Conservation (phyloP, 2,329 filamentous ascomycete species). For the Aspergillus glaucus region DNA sequence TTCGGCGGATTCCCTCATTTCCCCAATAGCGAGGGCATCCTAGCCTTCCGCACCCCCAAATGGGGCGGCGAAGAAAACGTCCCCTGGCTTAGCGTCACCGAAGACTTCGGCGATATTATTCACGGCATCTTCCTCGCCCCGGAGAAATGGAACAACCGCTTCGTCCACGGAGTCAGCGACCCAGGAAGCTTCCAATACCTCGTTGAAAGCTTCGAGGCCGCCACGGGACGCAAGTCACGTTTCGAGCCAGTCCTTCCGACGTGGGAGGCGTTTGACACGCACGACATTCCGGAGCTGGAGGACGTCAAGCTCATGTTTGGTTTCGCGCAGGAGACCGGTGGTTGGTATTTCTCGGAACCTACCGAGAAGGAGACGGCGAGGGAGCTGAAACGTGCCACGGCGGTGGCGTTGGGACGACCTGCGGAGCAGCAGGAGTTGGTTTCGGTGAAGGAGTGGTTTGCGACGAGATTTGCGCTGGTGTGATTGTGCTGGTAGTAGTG, state of each 20-base stretch:
- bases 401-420: neutral
- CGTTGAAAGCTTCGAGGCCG: constrained; percentile 30
- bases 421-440: neutral
- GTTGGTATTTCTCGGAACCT: constrained; percentile 7
- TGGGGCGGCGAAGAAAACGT: constrained; percentile 38
- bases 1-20: constrained; percentile 39
- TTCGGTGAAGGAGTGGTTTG: neutral
- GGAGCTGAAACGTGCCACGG: constrained; percentile 2
- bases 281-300: constrained; percentile 6
- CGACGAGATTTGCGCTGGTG: neutral
- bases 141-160: constrained; percentile 28
- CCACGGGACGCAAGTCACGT: constrained; percentile 10
- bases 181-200: constrained; percentile 25
- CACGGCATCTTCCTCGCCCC: constrained; percentile 41
- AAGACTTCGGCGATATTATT: constrained; percentile 44
- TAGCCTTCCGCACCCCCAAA: constrained; percentile 31
- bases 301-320: constrained; percentile 9
- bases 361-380: constrained; percentile 4
- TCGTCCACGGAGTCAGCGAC: constrained; percentile 36
- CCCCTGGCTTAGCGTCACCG: constrained; percentile 34
- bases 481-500: too few species aligned
- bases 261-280: constrained; percentile 9
- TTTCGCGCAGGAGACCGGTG: constrained; percentile 6
- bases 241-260: constrained; percentile 4
- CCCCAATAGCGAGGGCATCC: constrained; percentile 29